Base-by-base conservation (phyloP, 2,329 filamentous ascomycete genomes). In the Alternaria atra region DNA sequence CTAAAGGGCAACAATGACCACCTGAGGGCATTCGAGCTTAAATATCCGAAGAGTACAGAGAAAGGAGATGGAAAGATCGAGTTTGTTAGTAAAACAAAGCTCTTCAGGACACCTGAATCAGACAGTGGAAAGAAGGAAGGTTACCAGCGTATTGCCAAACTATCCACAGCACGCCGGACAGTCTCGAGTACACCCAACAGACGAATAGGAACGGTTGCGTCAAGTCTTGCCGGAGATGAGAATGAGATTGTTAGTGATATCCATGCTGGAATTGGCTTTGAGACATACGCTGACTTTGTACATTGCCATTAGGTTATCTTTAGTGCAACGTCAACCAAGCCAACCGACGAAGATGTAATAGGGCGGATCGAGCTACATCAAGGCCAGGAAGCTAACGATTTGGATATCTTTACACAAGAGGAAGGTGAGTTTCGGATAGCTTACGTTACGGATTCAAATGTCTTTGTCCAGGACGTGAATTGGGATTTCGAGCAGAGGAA, bases 1-100 rank as follows among this genome's bases (percentile, higher is more conserved):
- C 84, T 89, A 69, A 88, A 89, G 66, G 91, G 91, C 66, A 90
- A 87, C 74, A 97, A 97, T 77, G 85, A 91, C 73, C 94, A 97
- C 80, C 88, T 98, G 66, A 88, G 93, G 66, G 86, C 91, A 9
- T 91, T 97, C 72, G 84, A 86, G 64, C 84, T 95, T 65, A 78
- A 82, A 61, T 84, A 85, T 65, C 85, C 85, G 1, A 81, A 82
- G 55, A 66, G 77, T 27, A 71, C 69, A 10, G 67, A 73, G 61
- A 64, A 71, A 65, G 50, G 65, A 3, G 67, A 77, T 23, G 78
- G 73, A 20, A 79, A 76, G 35, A 81, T 84, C 27, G 78, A 77
- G 29, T 74, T 81, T 7, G 70, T 87, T 39, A 84, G 84, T 46
- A 85, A 85, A 63, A 79, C 80, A 9, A 81, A 80, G 6, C 74